phyloP scores from a whole-genome alignment of 2,329 filamentous ascomycete species.

The Neurospora sp. region DNA sequence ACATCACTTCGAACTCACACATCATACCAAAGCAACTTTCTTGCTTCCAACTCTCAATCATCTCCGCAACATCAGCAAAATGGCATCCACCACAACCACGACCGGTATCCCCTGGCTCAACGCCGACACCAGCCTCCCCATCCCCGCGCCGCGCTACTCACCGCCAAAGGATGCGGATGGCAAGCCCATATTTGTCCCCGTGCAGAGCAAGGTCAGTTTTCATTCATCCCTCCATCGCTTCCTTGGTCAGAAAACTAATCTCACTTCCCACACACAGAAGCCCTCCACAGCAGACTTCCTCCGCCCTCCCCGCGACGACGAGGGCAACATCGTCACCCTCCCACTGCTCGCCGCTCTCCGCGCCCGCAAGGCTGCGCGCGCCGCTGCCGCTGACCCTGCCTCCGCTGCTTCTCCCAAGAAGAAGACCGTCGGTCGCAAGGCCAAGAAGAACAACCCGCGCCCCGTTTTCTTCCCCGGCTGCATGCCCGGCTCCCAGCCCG shows the following conservation, averaged over 20 bases:
- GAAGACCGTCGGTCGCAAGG: not conserved
- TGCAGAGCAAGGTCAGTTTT: not conserved
- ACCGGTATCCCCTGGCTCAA: not conserved
- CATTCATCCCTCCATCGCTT: not conserved
- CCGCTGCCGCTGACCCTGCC: not conserved
- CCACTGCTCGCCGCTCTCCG: not conserved
- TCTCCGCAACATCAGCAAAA: not conserved
- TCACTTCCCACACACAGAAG: too few relatives aligned
- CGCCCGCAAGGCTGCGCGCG: not conserved
- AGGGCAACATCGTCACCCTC: not conserved
- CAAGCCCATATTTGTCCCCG: not conserved
- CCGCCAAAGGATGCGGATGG: not conserved
- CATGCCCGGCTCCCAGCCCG: not conserved
- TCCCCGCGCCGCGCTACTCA: not conserved
- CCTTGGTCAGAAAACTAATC: not conserved
- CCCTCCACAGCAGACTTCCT: not conserved
- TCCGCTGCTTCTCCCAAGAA: not conserved
- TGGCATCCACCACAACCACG: not conserved
- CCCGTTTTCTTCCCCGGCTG: not conserved
- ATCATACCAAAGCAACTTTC: not conserved
- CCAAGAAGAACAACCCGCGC: not conserved
- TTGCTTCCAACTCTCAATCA: not conserved
- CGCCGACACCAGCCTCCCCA: not conserved
- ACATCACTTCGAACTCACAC: not conserved
- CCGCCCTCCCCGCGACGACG: not conserved